Evolutionary conservation across 208 protist genomes (phyloP), one percentile per base, ranked within the genome.

Genomic region (Endotrypanum monterogeii): DNA sequence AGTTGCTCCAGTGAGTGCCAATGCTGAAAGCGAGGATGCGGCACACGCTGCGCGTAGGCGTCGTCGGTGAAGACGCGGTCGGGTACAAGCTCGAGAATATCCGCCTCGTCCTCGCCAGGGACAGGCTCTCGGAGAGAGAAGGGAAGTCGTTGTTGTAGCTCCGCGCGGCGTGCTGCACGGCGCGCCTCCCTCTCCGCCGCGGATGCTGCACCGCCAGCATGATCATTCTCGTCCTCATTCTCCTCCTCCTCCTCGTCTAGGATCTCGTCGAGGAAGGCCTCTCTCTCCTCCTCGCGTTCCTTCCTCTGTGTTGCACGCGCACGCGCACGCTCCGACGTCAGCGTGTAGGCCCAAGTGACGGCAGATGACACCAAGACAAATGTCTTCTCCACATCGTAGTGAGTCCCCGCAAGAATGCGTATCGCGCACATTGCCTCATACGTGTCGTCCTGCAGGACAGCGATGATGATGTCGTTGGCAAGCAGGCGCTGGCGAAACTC

Each of bases 371-470:
- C 88, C 28, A 98, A 81, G 54, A 98, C 91, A 79, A 97, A 97
- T 9, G 92, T 97, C 81, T 98, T 98, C 67, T 96, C 90, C 44
- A 95, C 91, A 44, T 97, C 88, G 80, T 95, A 98, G 77, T 94
- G 88, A 3, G 90, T 85, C 44, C 88, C 86, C 8, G 80, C 67
- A 6, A 98, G 79, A 14, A 97, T 82, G 50, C 89, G 91, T 67
- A 96, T 94, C 46, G 94, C 88, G 50, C 86, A 93, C 73, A 89
- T 91, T 1, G 93, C 89, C 71, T 97, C 94, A 73, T 93, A 93
- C 2, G 75, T 79, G 67, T 90, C 87, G 52, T 96, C 91, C 63
- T 91, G 85, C 28, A 97, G 83, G 35, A 92, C 74, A 37, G 89
- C 94, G n/a, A 98, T 81, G 44, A 98, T 84, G 25, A 97, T 84